Base-by-base conservation (phyloP, 2,329 filamentous ascomycete species). In the Colletotrichum siamense region DNA sequence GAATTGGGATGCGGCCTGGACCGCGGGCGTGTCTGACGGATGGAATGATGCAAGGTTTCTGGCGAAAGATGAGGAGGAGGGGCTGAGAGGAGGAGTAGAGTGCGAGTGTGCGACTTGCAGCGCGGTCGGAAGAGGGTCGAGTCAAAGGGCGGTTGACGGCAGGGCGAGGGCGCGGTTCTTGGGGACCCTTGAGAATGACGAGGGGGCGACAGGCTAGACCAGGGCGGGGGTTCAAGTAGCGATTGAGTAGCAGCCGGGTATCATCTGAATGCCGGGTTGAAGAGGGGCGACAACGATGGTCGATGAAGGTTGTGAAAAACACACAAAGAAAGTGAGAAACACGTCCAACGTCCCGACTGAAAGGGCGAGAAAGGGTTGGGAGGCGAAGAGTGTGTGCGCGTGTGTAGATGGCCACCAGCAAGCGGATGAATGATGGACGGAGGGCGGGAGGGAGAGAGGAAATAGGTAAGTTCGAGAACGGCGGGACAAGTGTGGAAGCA, bases 101-200 rank as follows among this genome's bases (percentile, higher is more conserved):
- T 12, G 44, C 70, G 57, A 69, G 36, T 62, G 57, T 49, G 57
- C 34, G 32, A 49, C 22, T 30, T 26, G 30, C 44, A 26, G 62
- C n/a, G 49, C 30, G 63, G 55, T 32, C 69, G 63, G 39, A 32
- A 62, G 36, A 71, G 24, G 39, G 59, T 68, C 70, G 64, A 73
- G 70, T 73, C 57, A 76, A 76, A 73, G 70, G 64, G 64, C 65
- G 73, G 57, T 65, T 73, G 64, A 76, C 44, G 64, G 59, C 57
- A 73, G 64, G 73, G 70, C 64, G 64, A 73, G 57, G 68, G 69
- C 63, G 73, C 52, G 49, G 64, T 73, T 65, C 64, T 76, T 69
- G 24, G 57, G 55, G 39, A 69, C 64, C 70, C 73, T 76, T 61
- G 70, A 65, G 70, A 73, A 69, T 76, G 70, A 76, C 70, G 70